Evolutionary conservation across 83 land plant genomes (phyloP), one percentile per base, ranked within the genome.

Genomic region (Picea abies): DNA sequence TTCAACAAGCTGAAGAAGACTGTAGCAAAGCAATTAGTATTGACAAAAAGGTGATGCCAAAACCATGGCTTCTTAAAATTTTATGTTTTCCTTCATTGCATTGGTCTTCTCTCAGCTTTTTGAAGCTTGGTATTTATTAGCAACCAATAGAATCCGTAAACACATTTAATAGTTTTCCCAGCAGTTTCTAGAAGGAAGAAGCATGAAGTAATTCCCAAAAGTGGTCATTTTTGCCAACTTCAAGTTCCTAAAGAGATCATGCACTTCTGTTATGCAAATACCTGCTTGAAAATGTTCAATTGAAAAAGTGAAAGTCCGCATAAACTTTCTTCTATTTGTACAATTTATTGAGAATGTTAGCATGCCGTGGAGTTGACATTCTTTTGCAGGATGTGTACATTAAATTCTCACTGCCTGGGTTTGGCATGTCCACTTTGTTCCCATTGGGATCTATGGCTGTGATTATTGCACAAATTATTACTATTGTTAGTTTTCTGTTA

Each of bases 11-110:
- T n/a, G 98, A 94, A 84, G 89, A 84, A n/a, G 99, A 97, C 84
- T 97, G 99, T 86, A 93, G 81, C 25, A 84, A 85, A 72, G 96
- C 98, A 49, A 90, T 97, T 76, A 87, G 76, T 1, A 83, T 96
- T 65, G 98, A 97, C 81, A 97, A 94, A 91, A 95, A 96, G 99
- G 99, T 96, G 63, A 60, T 16, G 20, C 8, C 62, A 60, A 78
- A 78, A 56, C 17, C 25, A 12, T 58, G 12, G 20, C 61, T 52
- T 52, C 10, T 77, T 77, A 23, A 6, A 58, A 20, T 72, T 41
- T 56, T 17, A 23, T 65, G n/a, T 78, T 25, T 60, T 14, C 15
- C 22, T 16, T 78, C 49, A 26, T 20, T 65, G 23, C 25, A 20
- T 23, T 65, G 22, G 22, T 65, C 26, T 65, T 8, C 20, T 77